Percentiles rank a stretch among this genome's conserved stretches.
phyloP scores from a whole-genome alignment of 2,329 filamentous ascomycete genomes.

The Ascochyta lentis region DNA sequence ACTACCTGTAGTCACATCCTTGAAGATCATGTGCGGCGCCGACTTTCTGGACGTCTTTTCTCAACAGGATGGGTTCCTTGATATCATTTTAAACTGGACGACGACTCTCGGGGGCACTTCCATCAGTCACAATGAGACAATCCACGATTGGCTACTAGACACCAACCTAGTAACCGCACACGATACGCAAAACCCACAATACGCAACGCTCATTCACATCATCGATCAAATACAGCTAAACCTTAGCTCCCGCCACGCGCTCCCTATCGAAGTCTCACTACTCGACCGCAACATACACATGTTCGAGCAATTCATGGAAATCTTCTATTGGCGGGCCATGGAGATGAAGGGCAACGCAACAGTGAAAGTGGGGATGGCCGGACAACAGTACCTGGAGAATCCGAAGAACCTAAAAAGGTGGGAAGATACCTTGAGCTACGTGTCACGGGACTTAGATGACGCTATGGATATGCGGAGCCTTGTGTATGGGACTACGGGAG shows the following conservation, averaged over 20 bases:
- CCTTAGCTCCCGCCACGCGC: constrained; percentile 3
- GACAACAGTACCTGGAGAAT: constrained; percentile 1
- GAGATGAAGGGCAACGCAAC: constrained; percentile 2
- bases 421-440: constrained; percentile 16
- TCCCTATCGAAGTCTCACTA: constrained; percentile 14
- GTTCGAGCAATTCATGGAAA: constrained; percentile 18
- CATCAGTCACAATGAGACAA: neutral
- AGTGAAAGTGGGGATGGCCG: constrained; percentile 15
- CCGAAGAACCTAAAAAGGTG: constrained; percentile 1
- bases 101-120: neutral
- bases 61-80: constrained; percentile 7
- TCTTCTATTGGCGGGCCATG: constrained; percentile 16
- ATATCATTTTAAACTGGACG: constrained; percentile 9
- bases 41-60: constrained; percentile 17
- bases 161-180: neutral
- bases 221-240: constrained; percentile 15
- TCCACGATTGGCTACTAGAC: constrained; percentile 6
- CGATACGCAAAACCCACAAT: constrained; percentile 4
- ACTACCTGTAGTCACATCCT: neutral
- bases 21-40: constrained; percentile 5
- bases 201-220: constrained; percentile 1
- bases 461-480: constrained; percentile 17
- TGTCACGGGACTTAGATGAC: constrained; percentile 13
- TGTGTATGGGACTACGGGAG: constrained; percentile 7
- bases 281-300: constrained; percentile 13